Conservation (phyloP, 164 flowering plant species). For the Annona cherimola region DNA sequence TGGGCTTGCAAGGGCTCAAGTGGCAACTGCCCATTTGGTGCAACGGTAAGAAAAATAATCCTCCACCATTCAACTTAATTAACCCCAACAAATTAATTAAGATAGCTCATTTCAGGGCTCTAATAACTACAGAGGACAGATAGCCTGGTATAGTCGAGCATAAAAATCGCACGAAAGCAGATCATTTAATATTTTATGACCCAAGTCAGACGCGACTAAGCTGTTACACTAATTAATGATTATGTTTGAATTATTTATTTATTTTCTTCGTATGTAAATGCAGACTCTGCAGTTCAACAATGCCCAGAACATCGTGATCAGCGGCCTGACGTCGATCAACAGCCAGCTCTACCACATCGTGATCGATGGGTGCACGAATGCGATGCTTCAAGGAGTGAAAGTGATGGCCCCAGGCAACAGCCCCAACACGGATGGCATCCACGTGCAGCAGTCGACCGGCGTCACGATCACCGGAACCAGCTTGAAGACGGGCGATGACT, state of each 20-base stretch:
- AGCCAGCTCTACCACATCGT: conserved; percentile 56
- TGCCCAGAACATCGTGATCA: conserved; percentile 20
- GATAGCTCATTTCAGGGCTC: too few relatives aligned
- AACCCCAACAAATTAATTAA: too few relatives aligned
- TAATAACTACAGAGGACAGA: too few relatives aligned
- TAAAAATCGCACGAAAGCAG: too few relatives aligned
- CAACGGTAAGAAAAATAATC: conserved; percentile 22
- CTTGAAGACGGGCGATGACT: conserved; percentile 61
- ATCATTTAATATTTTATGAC: too few relatives aligned
- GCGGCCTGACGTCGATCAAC: conserved; percentile 46
- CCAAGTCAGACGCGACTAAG: too few relatives aligned
- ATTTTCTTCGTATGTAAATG: not conserved
- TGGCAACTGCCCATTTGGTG: conserved; percentile 17
- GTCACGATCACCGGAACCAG: conserved; percentile 33
- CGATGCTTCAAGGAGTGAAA: conserved; percentile 32
- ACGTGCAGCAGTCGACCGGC: conserved; percentile 34
- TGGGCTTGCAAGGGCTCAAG: conserved; percentile 20
- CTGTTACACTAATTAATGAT: too few relatives aligned
- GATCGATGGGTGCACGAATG: conserved; percentile 36
- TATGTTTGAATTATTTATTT: not conserved
- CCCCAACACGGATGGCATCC: conserved; percentile 81
- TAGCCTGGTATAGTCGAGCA: too few relatives aligned
- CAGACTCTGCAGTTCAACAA: conserved; percentile 19
- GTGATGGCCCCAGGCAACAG: conserved; percentile 47
- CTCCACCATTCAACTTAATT: too few relatives aligned